Evolutionary conservation across 164 flowering plant genomes (phyloP).

Genomic region (Magnolia officinalis): DNA sequence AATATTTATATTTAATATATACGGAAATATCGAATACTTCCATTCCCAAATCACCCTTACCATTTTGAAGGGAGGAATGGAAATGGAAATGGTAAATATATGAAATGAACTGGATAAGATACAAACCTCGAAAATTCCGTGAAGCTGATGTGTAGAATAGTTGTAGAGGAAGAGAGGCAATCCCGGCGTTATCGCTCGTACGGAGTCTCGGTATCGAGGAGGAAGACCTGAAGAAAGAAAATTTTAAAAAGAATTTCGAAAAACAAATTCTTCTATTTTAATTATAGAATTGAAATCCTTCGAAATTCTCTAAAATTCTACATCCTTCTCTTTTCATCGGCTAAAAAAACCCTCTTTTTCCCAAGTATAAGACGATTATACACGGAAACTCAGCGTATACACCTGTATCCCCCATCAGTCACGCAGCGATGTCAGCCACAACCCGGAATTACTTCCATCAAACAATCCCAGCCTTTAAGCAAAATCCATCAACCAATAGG

Average conservation of each 20-base stretch:
- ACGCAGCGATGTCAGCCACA: not conserved
- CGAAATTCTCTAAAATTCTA: no score
- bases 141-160: slow-evolving; percentile 98
- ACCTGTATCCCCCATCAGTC: not conserved
- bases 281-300: no score
- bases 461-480: not conserved
- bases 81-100: not conserved
- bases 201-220: slow-evolving; percentile 92
- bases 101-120: not conserved
- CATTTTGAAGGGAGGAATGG: not conserved
- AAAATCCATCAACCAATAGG: not conserved
- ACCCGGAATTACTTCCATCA: not conserved
- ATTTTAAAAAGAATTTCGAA: no score
- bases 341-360: no score
- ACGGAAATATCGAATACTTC: no score
- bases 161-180: slow-evolving; percentile 96
- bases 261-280: no score
- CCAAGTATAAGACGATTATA: not conserved
- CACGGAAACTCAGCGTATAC: not conserved
- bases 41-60: no score
- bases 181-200: slow-evolving; percentile 86
- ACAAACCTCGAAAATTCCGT: slow-evolving; percentile 91
- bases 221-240: slow-evolving; percentile 57
- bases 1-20: not conserved
- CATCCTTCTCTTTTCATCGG: no score